A percentile compares a stretch with the other conserved stretches of the same genome.
These are phyloP conservation scores for Hymenoscyphus infarciens DNA, from an alignment of 2,329 filamentous ascomycete genomes.

Conservation along the genomic window DNA sequence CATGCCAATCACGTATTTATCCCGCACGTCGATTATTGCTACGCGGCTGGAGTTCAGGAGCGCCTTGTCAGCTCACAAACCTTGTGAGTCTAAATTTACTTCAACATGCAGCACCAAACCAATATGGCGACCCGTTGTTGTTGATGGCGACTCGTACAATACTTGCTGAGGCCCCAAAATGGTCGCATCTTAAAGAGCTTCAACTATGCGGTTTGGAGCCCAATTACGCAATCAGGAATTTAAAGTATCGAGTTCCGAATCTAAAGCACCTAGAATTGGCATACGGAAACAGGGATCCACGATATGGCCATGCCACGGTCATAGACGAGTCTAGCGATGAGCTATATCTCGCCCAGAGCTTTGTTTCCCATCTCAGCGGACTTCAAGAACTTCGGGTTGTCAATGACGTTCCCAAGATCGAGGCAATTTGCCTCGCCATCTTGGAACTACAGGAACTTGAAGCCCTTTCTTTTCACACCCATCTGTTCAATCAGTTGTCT, in stretches of 20 bases:
- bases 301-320: not conserved
- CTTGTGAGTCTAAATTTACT: not conserved
- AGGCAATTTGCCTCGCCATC: not conserved
- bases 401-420: not conserved
- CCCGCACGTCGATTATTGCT: not conserved
- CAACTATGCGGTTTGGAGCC: not conserved
- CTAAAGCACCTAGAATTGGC: not conserved
- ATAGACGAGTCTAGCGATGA: not conserved
- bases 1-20: not conserved
- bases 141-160: not conserved
- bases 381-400: not conserved
- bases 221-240: not conserved
- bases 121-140: no score
- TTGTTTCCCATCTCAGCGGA: not conserved
- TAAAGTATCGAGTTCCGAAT: not conserved
- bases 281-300: not conserved
- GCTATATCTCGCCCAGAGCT: not conserved
- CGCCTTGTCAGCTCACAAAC: not conserved
- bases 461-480: not conserved
- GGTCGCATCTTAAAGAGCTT: not conserved
- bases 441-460: not conserved
- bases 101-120: not conserved
- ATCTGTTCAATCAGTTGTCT: not conserved
- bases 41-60: not conserved
- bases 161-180: not conserved